A percentile compares a stretch with the other conserved stretches of the same genome.
Evolutionary conservation across 176 grass and related monocot species (phyloP).

Genomic region (Musa schizocarpa): DNA sequence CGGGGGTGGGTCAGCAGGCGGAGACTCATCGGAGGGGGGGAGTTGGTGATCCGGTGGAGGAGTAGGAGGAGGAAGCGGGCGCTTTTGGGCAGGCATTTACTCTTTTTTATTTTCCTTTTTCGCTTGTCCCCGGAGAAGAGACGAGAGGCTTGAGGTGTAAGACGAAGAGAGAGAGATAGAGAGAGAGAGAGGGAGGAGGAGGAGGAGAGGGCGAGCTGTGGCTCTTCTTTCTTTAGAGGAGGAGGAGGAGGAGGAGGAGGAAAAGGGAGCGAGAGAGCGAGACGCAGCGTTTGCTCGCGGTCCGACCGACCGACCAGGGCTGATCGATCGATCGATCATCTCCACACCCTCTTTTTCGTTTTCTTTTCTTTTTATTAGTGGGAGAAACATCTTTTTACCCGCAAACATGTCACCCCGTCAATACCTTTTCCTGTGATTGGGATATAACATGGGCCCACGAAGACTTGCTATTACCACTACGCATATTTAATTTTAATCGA

Average conservation of each 20-base stretch:
- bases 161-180: neutral
- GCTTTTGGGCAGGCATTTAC: constrained; percentile 34
- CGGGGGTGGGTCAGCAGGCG: neutral
- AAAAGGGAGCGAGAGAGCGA: neutral
- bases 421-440: too few species aligned
- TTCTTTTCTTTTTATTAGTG: too few species aligned
- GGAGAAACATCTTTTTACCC: too few species aligned
- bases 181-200: neutral
- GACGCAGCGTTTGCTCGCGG: too few species aligned
- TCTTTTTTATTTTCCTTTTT: neutral
- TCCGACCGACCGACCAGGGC: neutral
- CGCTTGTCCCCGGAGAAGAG: neutral
- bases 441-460: too few species aligned
- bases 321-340: neutral
- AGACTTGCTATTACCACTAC: too few species aligned
- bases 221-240: neutral
- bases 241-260: constrained; percentile 14
- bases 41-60: neutral
- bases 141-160: constrained; percentile 2
- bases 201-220: neutral
- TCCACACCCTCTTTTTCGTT: too few species aligned
- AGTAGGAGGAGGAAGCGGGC: constrained; percentile 7
- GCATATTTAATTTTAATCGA: too few species aligned
- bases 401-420: accelerated
- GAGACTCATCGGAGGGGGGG: neutral